A percentile compares a stretch with the other conserved stretches of the same genome.
phyloP scores from a whole-genome alignment of 1,139 yeast species.

The Candida sojae region DNA sequence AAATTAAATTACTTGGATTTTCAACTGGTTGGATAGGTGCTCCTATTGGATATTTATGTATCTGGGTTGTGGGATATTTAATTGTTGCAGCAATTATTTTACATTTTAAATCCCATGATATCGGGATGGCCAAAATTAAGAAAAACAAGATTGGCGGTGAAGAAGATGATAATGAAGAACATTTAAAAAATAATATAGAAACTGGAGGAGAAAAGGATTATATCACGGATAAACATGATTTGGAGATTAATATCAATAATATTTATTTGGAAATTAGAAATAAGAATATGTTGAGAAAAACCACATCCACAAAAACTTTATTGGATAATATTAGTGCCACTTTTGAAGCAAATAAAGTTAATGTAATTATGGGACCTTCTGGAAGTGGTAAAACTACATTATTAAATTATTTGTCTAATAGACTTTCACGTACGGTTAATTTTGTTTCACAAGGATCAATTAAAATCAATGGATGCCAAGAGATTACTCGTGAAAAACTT shows the following conservation, averaged over 20 bases:
- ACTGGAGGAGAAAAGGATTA: slow-evolving; percentile 4
- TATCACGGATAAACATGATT: slow-evolving; percentile 12
- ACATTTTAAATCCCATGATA: slow-evolving; percentile 50
- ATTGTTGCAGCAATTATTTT: slow-evolving; percentile 49
- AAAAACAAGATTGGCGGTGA: slow-evolving; percentile 35
- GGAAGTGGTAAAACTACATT: slow-evolving; percentile 85
- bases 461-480: slow-evolving; percentile 20
- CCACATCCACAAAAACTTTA: slow-evolving; percentile 14
- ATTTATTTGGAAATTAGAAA: slow-evolving; percentile 21
- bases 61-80: slow-evolving; percentile 61
- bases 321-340: slow-evolving; percentile 54
- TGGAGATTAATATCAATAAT: slow-evolving; percentile 20
- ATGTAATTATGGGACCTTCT: slow-evolving; percentile 88
- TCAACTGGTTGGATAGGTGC: slow-evolving; percentile 64
- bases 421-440: slow-evolving; percentile 44
- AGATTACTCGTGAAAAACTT: slow-evolving; percentile 46
- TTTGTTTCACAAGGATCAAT: slow-evolving; percentile 25
- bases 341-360: slow-evolving; percentile 64
- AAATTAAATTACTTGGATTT: slow-evolving; percentile 61
- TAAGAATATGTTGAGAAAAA: slow-evolving; percentile 10
- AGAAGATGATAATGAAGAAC: slow-evolving; percentile 21
- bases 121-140: slow-evolving; percentile 50
- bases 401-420: slow-evolving; percentile 64
- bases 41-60: slow-evolving; percentile 63
- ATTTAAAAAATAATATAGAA: background rate